These are phyloP conservation scores for Diaporthe eres DNA, from an alignment of 2,329 filamentous ascomycete species.

Conservation along the genomic window DNA sequence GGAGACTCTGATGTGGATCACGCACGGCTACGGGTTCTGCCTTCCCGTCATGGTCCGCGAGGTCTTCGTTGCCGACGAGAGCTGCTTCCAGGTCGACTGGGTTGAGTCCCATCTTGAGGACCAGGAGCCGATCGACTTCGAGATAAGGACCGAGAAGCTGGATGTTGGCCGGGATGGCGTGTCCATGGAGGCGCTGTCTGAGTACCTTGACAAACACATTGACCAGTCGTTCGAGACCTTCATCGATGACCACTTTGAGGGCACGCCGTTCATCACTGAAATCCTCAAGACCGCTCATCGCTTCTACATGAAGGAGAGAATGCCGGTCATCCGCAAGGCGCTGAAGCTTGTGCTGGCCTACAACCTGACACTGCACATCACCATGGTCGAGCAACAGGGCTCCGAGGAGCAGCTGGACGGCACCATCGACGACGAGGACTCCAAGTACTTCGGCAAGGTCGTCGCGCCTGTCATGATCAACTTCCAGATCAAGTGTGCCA, in stretches of 20 bases:
- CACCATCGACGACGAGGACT: slow-evolving; percentile 87
- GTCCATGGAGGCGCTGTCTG: slow-evolving; percentile 82
- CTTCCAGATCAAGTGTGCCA: slow-evolving; percentile 98
- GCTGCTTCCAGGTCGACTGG: slow-evolving; percentile 95
- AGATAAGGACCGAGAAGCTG: slow-evolving; percentile 88
- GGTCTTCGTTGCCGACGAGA: slow-evolving; percentile 91
- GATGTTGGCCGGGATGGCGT: slow-evolving; percentile 92
- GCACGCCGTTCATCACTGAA: slow-evolving; percentile 94
- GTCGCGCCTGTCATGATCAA: slow-evolving; percentile 99
- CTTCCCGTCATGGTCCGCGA: slow-evolving; percentile 94
- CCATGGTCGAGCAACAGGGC: slow-evolving; percentile 90
- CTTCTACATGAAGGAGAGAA: slow-evolving; percentile 90
- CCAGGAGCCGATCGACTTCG: slow-evolving; percentile 83
- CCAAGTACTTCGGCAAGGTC: slow-evolving; percentile 90
- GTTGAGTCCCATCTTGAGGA: slow-evolving; percentile 80
- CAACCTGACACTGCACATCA: slow-evolving; percentile 94
- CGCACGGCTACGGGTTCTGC: slow-evolving; percentile 94
- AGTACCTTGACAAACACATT: slow-evolving; percentile 96
- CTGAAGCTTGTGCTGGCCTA: slow-evolving; percentile 96
- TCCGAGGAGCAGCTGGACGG: slow-evolving; percentile 84
- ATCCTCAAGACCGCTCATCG: slow-evolving; percentile 96
- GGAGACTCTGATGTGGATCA: slow-evolving; percentile 87
- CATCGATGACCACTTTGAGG: slow-evolving; percentile 96
- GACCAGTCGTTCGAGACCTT: slow-evolving; percentile 93
- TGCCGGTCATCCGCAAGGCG: slow-evolving; percentile 92